These are phyloP conservation scores for Boletellus emodensis DNA, from an alignment of 768 basidiomycete species.

Conservation along the genomic window DNA sequence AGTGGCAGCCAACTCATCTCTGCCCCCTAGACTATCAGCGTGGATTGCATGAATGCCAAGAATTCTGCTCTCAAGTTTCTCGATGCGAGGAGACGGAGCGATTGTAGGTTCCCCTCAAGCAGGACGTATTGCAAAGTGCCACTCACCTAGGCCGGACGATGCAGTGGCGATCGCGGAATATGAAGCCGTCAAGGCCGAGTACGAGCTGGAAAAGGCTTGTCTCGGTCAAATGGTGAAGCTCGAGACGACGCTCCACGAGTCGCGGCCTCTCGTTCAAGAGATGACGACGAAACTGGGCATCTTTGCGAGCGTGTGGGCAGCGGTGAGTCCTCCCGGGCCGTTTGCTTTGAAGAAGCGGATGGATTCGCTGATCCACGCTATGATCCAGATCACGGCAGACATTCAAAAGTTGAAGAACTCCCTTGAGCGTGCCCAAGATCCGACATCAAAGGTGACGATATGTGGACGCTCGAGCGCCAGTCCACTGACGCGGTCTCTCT, in stretches of 20 bases:
- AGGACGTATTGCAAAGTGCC: not conserved
- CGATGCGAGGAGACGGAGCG: not conserved
- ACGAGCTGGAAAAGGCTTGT: slow-evolving; percentile 12
- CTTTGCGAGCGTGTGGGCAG: slow-evolving; percentile 19
- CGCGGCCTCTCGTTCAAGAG: slow-evolving; percentile 17
- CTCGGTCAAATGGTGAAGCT: slow-evolving; percentile 16
- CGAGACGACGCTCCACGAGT: slow-evolving; percentile 6
- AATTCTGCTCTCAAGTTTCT: slow-evolving; percentile 5
- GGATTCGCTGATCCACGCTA: not conserved
- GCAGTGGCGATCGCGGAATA: slow-evolving; percentile 12
- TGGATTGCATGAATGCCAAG: slow-evolving; percentile 4
- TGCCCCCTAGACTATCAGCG: slow-evolving; percentile 2
- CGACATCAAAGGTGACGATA: slow-evolving; percentile 10
- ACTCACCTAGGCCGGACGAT: not conserved
- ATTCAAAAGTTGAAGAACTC: slow-evolving; percentile 9
- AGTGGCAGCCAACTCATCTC: not conserved
- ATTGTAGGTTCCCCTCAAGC: slow-evolving; percentile 4
- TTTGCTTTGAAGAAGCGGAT: not conserved
- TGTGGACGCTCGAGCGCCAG: not conserved
- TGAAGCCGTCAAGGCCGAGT: slow-evolving; percentile 1
- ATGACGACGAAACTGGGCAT: slow-evolving; percentile 16
- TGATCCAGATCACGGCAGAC: slow-evolving; percentile 18
- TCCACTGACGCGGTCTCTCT: not conserved
- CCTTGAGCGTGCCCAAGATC: slow-evolving; percentile 8
- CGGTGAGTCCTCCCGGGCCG: slow-evolving; percentile 2